Percentiles rank a stretch among this genome's conserved stretches.
Conservation (phyloP, 2,329 filamentous ascomycete species). For the Xylaria sp. region DNA sequence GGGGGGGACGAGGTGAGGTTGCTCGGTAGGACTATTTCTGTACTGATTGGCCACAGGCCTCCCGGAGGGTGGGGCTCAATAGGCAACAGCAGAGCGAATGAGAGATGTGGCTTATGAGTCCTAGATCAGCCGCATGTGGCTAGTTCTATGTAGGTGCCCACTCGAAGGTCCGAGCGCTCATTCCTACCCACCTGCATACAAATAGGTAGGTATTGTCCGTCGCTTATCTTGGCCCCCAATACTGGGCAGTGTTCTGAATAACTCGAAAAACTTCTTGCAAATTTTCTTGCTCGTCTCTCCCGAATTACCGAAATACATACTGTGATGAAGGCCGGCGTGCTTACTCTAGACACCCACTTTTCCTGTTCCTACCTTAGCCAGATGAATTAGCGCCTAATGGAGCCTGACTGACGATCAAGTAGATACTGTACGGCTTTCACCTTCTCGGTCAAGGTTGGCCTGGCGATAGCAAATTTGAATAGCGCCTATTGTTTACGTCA, state of each 20-base stretch:
- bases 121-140: slow-evolving; percentile 31
- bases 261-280: neutral
- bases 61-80: neutral
- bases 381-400: neutral
- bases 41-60: slow-evolving; percentile 26
- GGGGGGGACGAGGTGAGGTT: slow-evolving; percentile 32
- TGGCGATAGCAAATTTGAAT: neutral
- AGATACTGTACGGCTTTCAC: no score
- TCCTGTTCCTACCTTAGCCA: neutral
- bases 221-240: slow-evolving; percentile 18
- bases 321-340: neutral
- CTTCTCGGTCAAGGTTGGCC: neutral
- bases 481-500: neutral
- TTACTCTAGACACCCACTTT: neutral
- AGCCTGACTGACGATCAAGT: neutral
- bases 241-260: slow-evolving; percentile 13
- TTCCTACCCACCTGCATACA: no score
- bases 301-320: neutral
- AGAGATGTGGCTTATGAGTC: slow-evolving; percentile 28
- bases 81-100: slow-evolving; percentile 29
- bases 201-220: neutral
- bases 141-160: no score
- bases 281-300: neutral
- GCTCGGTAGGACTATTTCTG: slow-evolving; percentile 18
- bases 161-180: neutral